Percentiles rank a stretch among this genome's conserved stretches.
phyloP scores from a whole-genome alignment of 306 rosid genomes.

The Fragaria ananassa region DNA sequence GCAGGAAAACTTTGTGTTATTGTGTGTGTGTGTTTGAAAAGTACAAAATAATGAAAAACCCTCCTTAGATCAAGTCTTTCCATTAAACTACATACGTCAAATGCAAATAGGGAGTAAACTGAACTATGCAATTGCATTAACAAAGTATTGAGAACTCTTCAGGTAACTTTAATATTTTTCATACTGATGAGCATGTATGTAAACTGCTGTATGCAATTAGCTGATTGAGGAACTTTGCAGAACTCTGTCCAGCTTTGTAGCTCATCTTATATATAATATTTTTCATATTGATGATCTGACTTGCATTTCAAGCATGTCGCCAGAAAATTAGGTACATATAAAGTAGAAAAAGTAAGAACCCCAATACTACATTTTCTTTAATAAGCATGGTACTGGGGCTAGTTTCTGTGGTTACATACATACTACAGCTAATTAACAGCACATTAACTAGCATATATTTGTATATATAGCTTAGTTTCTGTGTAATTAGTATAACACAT shows the following conservation, averaged over 20 bases:
- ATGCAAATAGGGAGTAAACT: neutral
- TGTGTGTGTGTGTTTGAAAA: neutral
- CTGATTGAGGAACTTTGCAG: neutral
- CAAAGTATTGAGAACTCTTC: neutral
- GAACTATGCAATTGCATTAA: neutral
- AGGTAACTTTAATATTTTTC: neutral
- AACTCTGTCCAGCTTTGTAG: neutral
- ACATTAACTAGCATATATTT: conserved; percentile 8
- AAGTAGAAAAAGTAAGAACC: neutral
- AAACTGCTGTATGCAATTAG: neutral
- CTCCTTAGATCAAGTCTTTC: conserved; percentile 2
- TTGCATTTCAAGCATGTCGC: conserved; percentile 12
- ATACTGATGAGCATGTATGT: neutral
- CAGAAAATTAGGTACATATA: conserved; percentile 5
- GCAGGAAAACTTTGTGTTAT: neutral
- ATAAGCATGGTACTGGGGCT: conserved; percentile 13
- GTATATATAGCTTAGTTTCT: conserved; percentile 20
- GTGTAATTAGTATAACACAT: neutral
- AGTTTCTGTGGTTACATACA: conserved; percentile 12
- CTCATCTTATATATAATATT: neutral
- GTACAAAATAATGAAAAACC: neutral
- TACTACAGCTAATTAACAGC: conserved; percentile 3
- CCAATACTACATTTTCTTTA: conserved; percentile 20
- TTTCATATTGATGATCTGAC: conserved; percentile 10
- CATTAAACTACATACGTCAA: neutral